These are phyloP conservation scores for Talaromyces rugulosus DNA, from an alignment of 2,329 filamentous ascomycete species.

Conservation along the genomic window DNA sequence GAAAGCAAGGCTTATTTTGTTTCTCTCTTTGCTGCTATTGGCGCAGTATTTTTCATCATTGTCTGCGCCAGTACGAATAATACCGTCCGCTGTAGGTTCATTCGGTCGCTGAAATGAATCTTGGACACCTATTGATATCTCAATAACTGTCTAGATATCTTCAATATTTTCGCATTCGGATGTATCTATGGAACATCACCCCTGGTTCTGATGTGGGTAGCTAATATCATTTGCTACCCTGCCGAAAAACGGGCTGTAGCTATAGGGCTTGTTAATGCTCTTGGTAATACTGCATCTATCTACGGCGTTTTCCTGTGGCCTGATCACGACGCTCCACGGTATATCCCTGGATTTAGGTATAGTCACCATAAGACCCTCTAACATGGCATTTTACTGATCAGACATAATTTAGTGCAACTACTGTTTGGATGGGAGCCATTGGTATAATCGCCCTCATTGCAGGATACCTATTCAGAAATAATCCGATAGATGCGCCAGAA, in stretches of 20 bases:
- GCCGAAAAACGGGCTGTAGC: neutral
- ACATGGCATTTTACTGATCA: no score
- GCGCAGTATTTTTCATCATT: neutral
- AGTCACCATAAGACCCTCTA: no score
- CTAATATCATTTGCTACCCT: neutral
- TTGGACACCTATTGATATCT: no score
- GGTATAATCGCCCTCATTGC: no score
- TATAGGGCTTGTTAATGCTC: neutral
- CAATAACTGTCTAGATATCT: no score
- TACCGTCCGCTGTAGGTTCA: no score
- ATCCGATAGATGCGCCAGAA: no score
- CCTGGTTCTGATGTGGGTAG: neutral
- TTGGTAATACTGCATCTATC: neutral
- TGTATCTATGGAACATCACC: neutral
- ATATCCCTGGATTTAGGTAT: neutral
- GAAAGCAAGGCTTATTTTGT: neutral
- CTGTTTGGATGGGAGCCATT: no score
- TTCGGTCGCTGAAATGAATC: no score
- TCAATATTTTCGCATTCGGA: neutral
- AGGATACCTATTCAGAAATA: no score
- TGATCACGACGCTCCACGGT: neutral
- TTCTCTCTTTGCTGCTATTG: neutral
- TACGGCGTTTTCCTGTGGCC: neutral
- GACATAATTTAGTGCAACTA: no score
- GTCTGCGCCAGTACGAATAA: neutral